phyloP scores from a whole-genome alignment of 176 grass and related monocot species.

The Elaeis guineensis region DNA sequence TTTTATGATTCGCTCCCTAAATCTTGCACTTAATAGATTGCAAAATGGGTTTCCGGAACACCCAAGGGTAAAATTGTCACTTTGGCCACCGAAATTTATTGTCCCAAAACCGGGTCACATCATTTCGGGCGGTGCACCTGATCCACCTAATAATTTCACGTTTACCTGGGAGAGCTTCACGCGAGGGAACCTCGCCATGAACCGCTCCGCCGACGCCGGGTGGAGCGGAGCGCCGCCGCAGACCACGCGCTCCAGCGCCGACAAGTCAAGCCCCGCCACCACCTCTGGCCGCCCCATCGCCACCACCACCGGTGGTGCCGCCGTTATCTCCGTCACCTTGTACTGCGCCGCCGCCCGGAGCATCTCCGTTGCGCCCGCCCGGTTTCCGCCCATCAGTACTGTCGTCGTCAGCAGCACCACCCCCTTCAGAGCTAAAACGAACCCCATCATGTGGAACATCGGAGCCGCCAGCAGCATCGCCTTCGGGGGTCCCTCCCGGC shows the following conservation, averaged over 20 bases:
- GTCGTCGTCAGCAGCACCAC: constrained; percentile 17
- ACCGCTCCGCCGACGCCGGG: constrained; percentile 2
- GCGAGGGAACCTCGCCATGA: constrained; percentile 21
- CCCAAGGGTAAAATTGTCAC: too few relatives aligned
- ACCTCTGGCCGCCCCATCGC: constrained; percentile 14
- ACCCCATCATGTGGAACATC: constrained; percentile 29
- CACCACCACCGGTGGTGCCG: constrained; percentile 23
- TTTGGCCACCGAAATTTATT: too few relatives aligned
- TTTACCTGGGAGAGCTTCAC: constrained; percentile 26
- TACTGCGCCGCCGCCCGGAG: constrained; percentile 22
- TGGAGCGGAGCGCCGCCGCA: constrained; percentile 21
- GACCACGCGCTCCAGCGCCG: constrained; percentile 15
- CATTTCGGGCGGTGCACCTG: too few relatives aligned
- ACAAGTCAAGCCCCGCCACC: background rate
- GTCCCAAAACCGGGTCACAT: too few relatives aligned
- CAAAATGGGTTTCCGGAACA: too few relatives aligned
- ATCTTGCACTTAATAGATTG: too few relatives aligned
- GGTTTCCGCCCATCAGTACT: background rate
- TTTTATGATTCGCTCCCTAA: too few relatives aligned
- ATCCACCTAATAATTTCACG: too few relatives aligned
- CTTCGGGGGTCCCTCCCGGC: background rate
- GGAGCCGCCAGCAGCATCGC: constrained; percentile 12
- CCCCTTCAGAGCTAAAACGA: constrained; percentile 12
- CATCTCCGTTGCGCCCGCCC: constrained; percentile 2
- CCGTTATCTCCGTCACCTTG: constrained; percentile 13